A percentile compares a stretch with the other conserved stretches of the same genome.
phyloP scores from a whole-genome alignment of 441 rosid genomes.

The Corymbia calophylla region DNA sequence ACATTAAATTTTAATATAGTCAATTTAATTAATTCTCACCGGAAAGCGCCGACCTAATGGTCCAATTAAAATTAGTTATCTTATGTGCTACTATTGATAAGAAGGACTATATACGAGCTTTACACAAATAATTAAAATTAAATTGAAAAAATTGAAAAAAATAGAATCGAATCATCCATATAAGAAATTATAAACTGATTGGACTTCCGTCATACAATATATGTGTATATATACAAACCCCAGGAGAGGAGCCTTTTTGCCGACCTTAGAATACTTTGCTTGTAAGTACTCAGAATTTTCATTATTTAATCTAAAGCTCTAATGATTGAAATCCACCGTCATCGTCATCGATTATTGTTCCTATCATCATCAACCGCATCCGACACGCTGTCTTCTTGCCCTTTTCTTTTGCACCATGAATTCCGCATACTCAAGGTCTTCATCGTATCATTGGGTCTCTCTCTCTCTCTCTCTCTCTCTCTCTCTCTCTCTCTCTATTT shows the following conservation, averaged over 20 bases:
- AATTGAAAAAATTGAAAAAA: fast-evolving
- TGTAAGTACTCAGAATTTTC: neutral
- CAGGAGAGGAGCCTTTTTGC: neutral
- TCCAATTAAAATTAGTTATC: neutral
- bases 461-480: neutral
- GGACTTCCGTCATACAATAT: neutral
- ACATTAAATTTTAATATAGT: fast-evolving
- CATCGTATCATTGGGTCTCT: neutral
- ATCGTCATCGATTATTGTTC: neutral
- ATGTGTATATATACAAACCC: neutral
- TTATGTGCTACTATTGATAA: fast-evolving
- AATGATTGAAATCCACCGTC: neutral
- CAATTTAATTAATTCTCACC: fast-evolving
- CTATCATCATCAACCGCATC: neutral
- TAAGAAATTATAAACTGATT: neutral
- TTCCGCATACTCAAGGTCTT: neutral
- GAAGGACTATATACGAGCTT: neutral
- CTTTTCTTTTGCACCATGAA: neutral
- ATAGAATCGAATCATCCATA: fast-evolving
- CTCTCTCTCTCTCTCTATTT: too few relatives aligned
- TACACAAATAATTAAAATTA: fast-evolving
- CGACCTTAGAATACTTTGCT: neutral
- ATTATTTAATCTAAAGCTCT: neutral
- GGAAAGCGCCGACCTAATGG: fast-evolving
- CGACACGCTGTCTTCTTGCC: neutral